A percentile compares a stretch with the other conserved stretches of the same genome.
Conservation (phyloP, 208 protist species). For the Acanthamoeba triangularis region DNA sequence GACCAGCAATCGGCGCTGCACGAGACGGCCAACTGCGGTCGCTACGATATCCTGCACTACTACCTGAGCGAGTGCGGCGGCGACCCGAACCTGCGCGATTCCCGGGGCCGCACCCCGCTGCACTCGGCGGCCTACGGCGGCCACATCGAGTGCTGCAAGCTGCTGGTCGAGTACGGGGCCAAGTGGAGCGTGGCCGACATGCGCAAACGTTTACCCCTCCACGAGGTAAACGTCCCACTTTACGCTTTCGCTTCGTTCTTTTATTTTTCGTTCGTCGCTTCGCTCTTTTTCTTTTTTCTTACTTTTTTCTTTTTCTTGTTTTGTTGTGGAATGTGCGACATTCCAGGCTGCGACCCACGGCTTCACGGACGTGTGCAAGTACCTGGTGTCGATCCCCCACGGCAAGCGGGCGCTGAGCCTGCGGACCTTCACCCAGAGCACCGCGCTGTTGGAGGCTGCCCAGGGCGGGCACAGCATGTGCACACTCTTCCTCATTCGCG, state of each 20-base stretch:
- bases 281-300: not conserved
- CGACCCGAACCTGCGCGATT: conserved; percentile 41
- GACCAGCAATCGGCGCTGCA: conserved; percentile 63
- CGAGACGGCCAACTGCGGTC: conserved; percentile 29
- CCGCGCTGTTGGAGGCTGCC: not conserved
- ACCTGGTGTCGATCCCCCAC: not conserved
- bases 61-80: conserved; percentile 5
- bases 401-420: not conserved
- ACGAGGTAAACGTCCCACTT: not conserved
- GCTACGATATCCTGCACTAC: conserved; percentile 42
- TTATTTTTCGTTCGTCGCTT: not conserved
- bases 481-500: conserved; percentile 7
- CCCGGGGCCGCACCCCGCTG: conserved; percentile 27
- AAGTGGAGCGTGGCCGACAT: not conserved
- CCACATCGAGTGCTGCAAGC: conserved; percentile 47
- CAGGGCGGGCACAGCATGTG: conserved; percentile 26
- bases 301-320: not conserved
- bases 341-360: conserved; percentile 44
- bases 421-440: conserved; percentile 40
- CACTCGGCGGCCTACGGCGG: conserved; percentile 27
- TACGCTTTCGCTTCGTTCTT: too few species aligned
- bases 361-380: conserved; percentile 36
- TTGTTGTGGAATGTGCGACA: not conserved
- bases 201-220: conserved; percentile 8
- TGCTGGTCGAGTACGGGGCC: not conserved